These are phyloP conservation scores for Amylocarpus encephaloides DNA, from an alignment of 2,329 filamentous ascomycete species.

Conservation along the genomic window DNA sequence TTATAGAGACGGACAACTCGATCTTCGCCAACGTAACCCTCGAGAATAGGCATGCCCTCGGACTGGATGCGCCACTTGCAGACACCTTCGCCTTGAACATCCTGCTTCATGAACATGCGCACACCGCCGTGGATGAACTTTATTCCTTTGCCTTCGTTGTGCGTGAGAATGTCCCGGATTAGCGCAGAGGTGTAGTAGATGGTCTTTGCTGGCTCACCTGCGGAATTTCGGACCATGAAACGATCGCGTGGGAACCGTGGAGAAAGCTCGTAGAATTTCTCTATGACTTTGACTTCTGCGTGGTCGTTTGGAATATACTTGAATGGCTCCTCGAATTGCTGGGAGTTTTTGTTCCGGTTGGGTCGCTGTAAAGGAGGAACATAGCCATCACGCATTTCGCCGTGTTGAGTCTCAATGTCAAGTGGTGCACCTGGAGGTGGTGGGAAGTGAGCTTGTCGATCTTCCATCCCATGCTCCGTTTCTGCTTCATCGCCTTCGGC, in stretches of 20 bases:
- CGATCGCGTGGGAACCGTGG: slow-evolving; percentile 79
- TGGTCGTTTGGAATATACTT: slow-evolving; percentile 77
- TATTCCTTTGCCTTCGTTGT: slow-evolving; percentile 85
- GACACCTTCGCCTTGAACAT: slow-evolving; percentile 77
- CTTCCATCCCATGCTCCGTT: slow-evolving; percentile 19
- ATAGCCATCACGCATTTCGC: slow-evolving; percentile 19
- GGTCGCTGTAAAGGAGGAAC: slow-evolving; percentile 8
- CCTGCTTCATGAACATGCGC: slow-evolving; percentile 99
- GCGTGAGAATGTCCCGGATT: slow-evolving; percentile 74
- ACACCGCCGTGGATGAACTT: slow-evolving; percentile 96
- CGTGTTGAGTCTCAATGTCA: slow-evolving; percentile 25
- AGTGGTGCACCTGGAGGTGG: slow-evolving; percentile 30
- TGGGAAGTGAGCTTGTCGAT: slow-evolving; percentile 31
- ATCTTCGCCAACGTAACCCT: slow-evolving; percentile 78
- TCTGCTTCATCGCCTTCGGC: slow-evolving; percentile 22
- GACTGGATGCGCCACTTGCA: slow-evolving; percentile 95
- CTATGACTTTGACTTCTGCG: slow-evolving; percentile 69
- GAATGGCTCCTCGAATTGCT: slow-evolving; percentile 78
- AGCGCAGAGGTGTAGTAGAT: slow-evolving; percentile 93
- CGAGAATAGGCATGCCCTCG: slow-evolving; percentile 84
- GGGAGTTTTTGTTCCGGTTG: slow-evolving; percentile 35
- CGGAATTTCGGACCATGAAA: slow-evolving; percentile 93
- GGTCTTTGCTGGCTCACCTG: slow-evolving; percentile 81
- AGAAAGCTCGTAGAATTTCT: slow-evolving; percentile 78
- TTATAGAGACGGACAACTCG: slow-evolving; percentile 69